Evolutionary conservation across 192 early-diverging fungal genomes (phyloP).

Genomic region (Glomus cerebriforme): DNA sequence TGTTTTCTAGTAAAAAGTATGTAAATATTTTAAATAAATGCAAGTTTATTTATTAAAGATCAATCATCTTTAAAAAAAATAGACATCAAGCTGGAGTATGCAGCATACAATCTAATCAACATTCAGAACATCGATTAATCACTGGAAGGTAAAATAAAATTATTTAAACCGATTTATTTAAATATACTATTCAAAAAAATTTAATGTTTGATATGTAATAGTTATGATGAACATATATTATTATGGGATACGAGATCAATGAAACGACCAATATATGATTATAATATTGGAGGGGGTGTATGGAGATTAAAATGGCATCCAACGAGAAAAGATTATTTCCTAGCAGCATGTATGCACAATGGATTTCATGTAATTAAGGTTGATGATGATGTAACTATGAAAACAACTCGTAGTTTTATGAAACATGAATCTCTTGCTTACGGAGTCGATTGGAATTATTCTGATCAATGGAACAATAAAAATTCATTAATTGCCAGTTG

Average conservation of each 20-base stretch:
- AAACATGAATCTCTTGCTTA: conserved; percentile 78
- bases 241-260: conserved; percentile 92
- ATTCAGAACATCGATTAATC: conserved; percentile 73
- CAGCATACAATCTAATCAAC: conserved; percentile 84
- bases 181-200: conserved; percentile 13
- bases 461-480: background rate
- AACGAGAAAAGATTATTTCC: conserved; percentile 51
- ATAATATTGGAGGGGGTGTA: conserved; percentile 82
- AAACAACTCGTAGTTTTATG: conserved; percentile 52
- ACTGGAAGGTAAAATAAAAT: conserved; percentile 78
- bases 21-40: background rate
- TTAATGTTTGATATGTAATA: conserved; percentile 33
- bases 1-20: conserved; percentile 64
- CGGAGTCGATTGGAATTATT: conserved; percentile 76
- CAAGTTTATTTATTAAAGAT: background rate
- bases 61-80: background rate
- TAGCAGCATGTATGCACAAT: conserved; percentile 90
- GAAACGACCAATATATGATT: conserved; percentile 68
- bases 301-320: conserved; percentile 98
- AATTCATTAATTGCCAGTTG: conserved; percentile 65
- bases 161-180: background rate
- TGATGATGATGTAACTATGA: conserved; percentile 37
- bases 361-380: conserved; percentile 82
- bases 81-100: conserved; percentile 91
- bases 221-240: conserved; percentile 87